Evolutionary conservation across 2,329 filamentous ascomycete species (phyloP), one percentile per base, ranked within the genome.

Genomic region (Cryphonectria japonica): DNA sequence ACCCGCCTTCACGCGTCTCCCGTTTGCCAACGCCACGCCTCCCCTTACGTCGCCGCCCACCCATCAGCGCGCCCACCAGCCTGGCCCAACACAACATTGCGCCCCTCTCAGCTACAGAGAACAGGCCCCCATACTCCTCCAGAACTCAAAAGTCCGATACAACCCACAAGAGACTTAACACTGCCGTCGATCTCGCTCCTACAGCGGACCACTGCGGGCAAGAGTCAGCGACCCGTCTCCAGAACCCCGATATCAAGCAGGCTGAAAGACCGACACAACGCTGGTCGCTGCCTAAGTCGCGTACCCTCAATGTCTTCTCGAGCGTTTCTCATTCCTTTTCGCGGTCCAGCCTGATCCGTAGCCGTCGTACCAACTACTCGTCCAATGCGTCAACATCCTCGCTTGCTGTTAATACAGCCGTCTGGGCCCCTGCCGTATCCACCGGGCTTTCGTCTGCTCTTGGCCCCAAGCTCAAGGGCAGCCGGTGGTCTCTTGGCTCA

Each of bases 1-100:
- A 69, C 34, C 66, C n/a, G 34, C 14, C 59, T 22, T 41, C 52
- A 26, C 71, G 67, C 62, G 43, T 61, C 62, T 71, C 71, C 59
- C 71, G 37, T 72, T 73, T 68, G 64, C 71, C 65, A 32, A 61
- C 71, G n/a, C 66, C 71, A 32, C 71, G 63, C 26, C 57, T 73
- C 57, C 71, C 69, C 11, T 63, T 73, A 50, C 64, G 70, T 37
- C 70, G 67, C 39, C 69, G 69, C 11, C 71, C 69, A 41, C 54
- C 68, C 66, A 72, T 73, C 67, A 69, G 72, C 62, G 67, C 64
- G 13, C 72, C 72, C 62, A 65, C 70, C 66, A 68, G 72, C 34
- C 72, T 65, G 34, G 37, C 70, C 61, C 62, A 63, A 26, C 68
- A 72, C 57, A 72, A 67, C 43, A 43, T 32, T 2, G 8, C 43